Percentiles rank a stretch among this genome's conserved stretches.
Conservation (phyloP, 192 early-diverging fungal species). For the Thamnidium elegans region DNA sequence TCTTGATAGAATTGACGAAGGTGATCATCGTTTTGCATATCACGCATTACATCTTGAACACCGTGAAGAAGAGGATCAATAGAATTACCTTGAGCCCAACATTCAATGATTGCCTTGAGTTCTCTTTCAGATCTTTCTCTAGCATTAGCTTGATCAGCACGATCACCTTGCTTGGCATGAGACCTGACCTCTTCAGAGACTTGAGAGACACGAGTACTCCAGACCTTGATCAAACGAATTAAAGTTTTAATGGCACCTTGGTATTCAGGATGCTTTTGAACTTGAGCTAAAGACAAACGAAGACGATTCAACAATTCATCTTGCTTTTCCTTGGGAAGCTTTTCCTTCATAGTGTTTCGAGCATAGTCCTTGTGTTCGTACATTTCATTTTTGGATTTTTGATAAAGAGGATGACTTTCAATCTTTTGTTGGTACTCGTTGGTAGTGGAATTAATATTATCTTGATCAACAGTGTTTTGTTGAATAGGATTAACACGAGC, state of each 20-base stretch:
- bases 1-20: conserved; percentile 28
- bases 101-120: conserved; percentile 40
- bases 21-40: conserved; percentile 25
- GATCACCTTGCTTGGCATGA: conserved; percentile 1
- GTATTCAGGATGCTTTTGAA: conserved; percentile 42
- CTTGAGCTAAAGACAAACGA: conserved; percentile 29
- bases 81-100: conserved; percentile 40
- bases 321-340: conserved; percentile 34
- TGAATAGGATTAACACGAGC: too few species aligned
- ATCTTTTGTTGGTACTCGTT: too few species aligned
- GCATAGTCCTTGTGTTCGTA: conserved; percentile 16
- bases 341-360: conserved; percentile 22
- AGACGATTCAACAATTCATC: conserved; percentile 33
- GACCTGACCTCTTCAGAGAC: not conserved
- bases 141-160: conserved; percentile 13
- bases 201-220: conserved; percentile 27
- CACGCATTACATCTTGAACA: conserved; percentile 28
- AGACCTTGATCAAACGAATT: conserved; percentile 27
- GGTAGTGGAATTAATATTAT: not conserved
- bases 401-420: not conserved
- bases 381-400: conserved; percentile 5
- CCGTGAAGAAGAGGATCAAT: conserved; percentile 35
- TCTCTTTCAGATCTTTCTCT: conserved; percentile 32
- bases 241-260: conserved; percentile 37
- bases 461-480: not conserved